Base-by-base conservation (phyloP, 495 filamentous ascomycete genomes). In the Trichocladium uniseriatum region DNA sequence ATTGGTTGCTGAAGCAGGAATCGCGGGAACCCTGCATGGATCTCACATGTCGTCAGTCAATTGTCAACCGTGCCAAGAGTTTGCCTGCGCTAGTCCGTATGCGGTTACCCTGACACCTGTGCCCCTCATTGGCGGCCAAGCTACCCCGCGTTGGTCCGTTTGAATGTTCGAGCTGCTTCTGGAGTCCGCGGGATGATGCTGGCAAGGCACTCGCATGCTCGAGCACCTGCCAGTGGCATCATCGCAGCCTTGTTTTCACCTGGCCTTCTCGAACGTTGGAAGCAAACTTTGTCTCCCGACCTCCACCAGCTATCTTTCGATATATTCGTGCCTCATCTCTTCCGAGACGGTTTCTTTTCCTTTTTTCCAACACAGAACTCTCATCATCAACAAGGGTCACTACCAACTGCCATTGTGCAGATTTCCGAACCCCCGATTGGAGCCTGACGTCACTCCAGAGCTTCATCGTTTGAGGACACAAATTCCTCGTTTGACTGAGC, bases 371-470 rank as follows among this genome's bases (percentile, higher is more conserved):
- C 7, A 32, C 5, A 32, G 5, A 32, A 14, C 31, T 11, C 10
- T 2, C 31, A 11, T 32, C 31, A 14, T 14, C 31, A 11, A 5
- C 5, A 14, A 5, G 9, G 31, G 11, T 32, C 4, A 32, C 31
- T 32, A 14, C 7, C 31, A 32, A 2, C 27, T 45, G 15, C 20
- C 38, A 27, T 8, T 27, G n/a, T 21, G 47, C 55, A 55, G 36
- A 48, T 37, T 29, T 16, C 37, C 37, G 38, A 37, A 48, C 31
- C 22, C 21, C 37, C 37, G 38, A 37, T 41, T 47, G 54, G 50
- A 51, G 56, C 53, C 61, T 57, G 53, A 62, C 61, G 56, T 62
- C 58, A 62, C 60, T 35, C 16, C 44, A 13, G 29, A 51, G 28
- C 22, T 37, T 38, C 38, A 49, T 24, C 40, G 36, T 49, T 21